These are phyloP conservation scores for Xylariaceae sp. DNA, from an alignment of 2,329 filamentous ascomycete species.

Conservation along the genomic window DNA sequence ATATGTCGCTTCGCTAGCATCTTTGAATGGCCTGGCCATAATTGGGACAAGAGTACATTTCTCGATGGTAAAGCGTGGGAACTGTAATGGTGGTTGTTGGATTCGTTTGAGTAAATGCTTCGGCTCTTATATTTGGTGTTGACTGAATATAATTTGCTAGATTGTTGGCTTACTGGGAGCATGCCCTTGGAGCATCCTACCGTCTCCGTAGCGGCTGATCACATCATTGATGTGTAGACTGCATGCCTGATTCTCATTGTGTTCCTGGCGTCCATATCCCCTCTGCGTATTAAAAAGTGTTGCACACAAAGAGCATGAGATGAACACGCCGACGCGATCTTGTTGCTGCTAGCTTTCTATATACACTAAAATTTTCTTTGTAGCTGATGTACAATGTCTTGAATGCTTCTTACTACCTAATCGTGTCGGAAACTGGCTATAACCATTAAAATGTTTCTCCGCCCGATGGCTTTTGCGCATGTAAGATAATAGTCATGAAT, in stretches of 20 bases:
- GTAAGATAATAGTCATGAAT: constrained; percentile 15
- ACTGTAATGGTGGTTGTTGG: not conserved
- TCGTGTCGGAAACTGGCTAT: too few species aligned
- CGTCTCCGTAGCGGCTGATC: not conserved
- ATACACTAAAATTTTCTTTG: too few species aligned
- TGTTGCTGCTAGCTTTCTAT: constrained; percentile 2
- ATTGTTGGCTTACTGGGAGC: not conserved
- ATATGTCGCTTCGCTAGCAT: too few species aligned
- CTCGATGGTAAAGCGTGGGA: not conserved
- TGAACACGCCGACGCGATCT: not conserved
- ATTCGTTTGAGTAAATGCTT: not conserved
- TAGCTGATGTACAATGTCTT: too few species aligned
- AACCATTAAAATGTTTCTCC: too few species aligned
- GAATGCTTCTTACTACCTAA: too few species aligned
- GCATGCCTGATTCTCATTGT: not conserved
- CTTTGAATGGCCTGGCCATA: too few species aligned
- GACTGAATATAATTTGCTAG: not conserved
- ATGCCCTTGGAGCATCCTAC: constrained; percentile 4
- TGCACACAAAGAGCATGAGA: constrained; percentile 5
- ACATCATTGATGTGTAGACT: constrained; percentile 1
- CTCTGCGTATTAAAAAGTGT: constrained; percentile 9
- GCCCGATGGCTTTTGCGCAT: constrained; percentile 5
- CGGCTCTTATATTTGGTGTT: constrained; percentile 14
- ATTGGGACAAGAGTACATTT: not conserved
- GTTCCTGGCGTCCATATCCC: not conserved